Conservation (phyloP, 495 filamentous ascomycete species). For the Penicillium subrubescens region DNA sequence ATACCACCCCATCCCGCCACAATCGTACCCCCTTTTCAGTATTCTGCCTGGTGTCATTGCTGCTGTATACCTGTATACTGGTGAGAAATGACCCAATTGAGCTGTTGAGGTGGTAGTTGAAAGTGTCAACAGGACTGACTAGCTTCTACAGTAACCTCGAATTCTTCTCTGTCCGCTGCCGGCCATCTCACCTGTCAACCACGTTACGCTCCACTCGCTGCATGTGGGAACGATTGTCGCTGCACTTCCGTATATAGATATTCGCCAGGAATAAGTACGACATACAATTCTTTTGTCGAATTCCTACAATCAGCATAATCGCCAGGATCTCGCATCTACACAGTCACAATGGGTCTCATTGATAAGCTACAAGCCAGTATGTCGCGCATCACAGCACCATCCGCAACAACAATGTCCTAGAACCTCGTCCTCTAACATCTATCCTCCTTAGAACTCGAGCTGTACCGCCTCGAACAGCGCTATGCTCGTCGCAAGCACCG, state of each 20-base stretch:
- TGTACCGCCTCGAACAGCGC: slow-evolving; percentile 89
- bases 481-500: slow-evolving; percentile 87
- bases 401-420: neutral
- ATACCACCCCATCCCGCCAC: neutral
- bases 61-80: neutral
- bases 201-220: slow-evolving; percentile 11
- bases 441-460: slow-evolving; percentile 62
- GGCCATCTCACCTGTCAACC: slow-evolving; percentile 6
- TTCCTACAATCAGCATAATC: neutral
- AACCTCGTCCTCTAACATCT: neutral
- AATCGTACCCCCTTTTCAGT: neutral
- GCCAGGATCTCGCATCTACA: neutral
- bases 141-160: neutral
- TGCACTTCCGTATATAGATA: slow-evolving; percentile 7
- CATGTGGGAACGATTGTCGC: slow-evolving; percentile 17
- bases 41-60: neutral
- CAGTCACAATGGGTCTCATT: slow-evolving; percentile 53
- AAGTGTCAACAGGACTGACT: neutral
- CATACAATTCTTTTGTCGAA: neutral
- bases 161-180: slow-evolving; percentile 10
- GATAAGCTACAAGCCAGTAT: slow-evolving; percentile 60
- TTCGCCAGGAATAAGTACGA: neutral
- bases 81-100: slow-evolving; percentile 6
- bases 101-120: neutral
- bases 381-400: slow-evolving; percentile 10